Evolutionary conservation across 2,329 filamentous ascomycete genomes (phyloP).

Genomic region (Neofusicoccum kwambonambiense): DNA sequence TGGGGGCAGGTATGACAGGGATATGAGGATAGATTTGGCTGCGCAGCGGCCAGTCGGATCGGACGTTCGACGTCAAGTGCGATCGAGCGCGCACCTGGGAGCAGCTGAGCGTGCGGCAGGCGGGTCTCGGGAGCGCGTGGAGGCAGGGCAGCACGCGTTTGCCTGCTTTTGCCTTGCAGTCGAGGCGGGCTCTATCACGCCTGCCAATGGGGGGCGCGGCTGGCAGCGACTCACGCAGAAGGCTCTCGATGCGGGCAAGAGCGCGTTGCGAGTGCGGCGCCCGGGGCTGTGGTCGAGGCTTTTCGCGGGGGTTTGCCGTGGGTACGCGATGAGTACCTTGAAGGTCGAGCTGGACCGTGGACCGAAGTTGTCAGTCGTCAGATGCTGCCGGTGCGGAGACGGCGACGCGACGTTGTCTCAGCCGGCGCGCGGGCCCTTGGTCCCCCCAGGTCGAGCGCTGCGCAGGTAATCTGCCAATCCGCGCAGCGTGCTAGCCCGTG

Average conservation of each 20-base stretch:
- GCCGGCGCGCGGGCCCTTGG: conserved; percentile 6
- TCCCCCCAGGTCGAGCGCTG: not conserved
- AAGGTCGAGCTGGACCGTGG: conserved; percentile 4
- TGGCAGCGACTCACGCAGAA: conserved; percentile 14
- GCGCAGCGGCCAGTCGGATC: conserved; percentile 17
- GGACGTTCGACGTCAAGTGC: conserved; percentile 13
- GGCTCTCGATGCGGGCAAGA: conserved; percentile 8
- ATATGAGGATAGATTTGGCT: conserved; percentile 14
- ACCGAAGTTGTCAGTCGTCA: conserved; percentile 12
- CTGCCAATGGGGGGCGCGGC: conserved; percentile 14
- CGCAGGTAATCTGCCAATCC: not conserved
- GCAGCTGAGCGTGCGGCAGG: conserved; percentile 14
- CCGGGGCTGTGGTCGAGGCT: conserved; percentile 12
- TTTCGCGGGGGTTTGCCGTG: conserved; percentile 14
- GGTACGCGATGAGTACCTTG: conserved; percentile 14
- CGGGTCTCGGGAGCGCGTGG: conserved; percentile 15
- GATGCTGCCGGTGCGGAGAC: conserved; percentile 16
- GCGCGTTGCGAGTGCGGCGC: conserved; percentile 9
- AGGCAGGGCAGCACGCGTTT: conserved; percentile 1
- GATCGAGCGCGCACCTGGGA: conserved; percentile 10
- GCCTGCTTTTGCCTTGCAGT: conserved; percentile 17
- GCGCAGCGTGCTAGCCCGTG: not conserved
- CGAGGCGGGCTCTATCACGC: conserved; percentile 1
- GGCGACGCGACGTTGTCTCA: conserved; percentile 15
- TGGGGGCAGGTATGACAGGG: conserved; percentile 18